Conservation (phyloP, 257 asterid genomes). For the Leonotis leonurus region DNA sequence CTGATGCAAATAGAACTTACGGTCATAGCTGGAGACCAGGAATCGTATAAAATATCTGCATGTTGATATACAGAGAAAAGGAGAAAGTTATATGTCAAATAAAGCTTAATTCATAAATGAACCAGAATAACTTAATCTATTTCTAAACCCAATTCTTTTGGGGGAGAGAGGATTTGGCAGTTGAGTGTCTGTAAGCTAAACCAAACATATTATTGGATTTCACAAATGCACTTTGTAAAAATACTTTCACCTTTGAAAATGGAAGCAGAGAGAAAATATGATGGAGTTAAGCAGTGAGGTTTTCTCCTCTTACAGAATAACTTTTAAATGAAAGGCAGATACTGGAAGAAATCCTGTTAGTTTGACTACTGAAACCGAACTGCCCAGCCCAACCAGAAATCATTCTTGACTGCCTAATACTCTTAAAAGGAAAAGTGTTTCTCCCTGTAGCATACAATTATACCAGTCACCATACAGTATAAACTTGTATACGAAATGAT, state of each 20-base stretch:
- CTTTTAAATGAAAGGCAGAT: not conserved
- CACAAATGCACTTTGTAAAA: not conserved
- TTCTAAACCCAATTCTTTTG: not conserved
- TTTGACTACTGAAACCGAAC: not conserved
- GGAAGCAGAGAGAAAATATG: not conserved
- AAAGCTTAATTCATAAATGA: constrained; percentile 1
- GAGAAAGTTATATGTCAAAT: not conserved
- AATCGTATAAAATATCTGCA: constrained; percentile 87
- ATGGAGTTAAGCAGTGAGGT: not conserved
- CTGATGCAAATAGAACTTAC: constrained; percentile 94
- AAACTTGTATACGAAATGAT: not conserved
- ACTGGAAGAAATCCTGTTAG: not conserved
- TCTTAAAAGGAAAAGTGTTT: not conserved
- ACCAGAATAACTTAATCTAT: not conserved
- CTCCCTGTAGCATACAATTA: not conserved
- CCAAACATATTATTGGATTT: not conserved
- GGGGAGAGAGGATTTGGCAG: not conserved
- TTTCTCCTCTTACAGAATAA: not conserved
- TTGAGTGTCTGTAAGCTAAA: not conserved
- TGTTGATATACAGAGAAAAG: not conserved
- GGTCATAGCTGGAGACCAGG: constrained; percentile 99
- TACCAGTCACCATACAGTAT: not conserved
- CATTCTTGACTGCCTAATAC: not conserved
- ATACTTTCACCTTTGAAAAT: not conserved
- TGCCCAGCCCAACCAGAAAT: not conserved